Percentiles rank a stretch among this genome's conserved stretches.
Evolutionary conservation across 2,329 filamentous ascomycete species (phyloP).

Genomic region (Ambrosiella xylebori): DNA sequence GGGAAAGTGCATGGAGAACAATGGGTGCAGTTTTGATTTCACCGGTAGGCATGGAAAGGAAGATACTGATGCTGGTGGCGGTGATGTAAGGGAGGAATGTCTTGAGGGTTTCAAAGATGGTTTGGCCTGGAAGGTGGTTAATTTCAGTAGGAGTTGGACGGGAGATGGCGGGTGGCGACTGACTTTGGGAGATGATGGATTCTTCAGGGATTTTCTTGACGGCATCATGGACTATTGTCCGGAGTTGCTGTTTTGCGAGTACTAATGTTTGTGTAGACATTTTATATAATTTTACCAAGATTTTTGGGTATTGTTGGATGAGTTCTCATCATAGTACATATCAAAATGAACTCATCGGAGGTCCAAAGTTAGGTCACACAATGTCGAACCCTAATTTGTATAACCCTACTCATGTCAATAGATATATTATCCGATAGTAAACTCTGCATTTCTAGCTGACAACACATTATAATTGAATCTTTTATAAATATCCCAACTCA

Average conservation of each 20-base stretch:
- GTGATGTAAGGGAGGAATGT: slow-evolving; percentile 56
- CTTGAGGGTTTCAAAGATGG: slow-evolving; percentile 47
- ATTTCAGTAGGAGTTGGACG: neutral
- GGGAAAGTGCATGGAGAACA: slow-evolving; percentile 58
- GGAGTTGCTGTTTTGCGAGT: slow-evolving; percentile 59
- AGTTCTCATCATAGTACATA: neutral
- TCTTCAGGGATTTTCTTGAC: slow-evolving; percentile 46
- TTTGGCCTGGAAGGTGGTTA: slow-evolving; percentile 33
- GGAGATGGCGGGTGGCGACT: neutral
- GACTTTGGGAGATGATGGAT: slow-evolving; percentile 53
- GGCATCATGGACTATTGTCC: slow-evolving; percentile 49
- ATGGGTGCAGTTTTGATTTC: slow-evolving; percentile 76
- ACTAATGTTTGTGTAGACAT: slow-evolving; percentile 36
- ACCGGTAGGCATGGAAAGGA: slow-evolving; percentile 77
- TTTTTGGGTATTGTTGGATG: neutral
- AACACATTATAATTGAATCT: too few relatives aligned
- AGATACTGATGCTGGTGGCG: slow-evolving; percentile 65
- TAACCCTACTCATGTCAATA: neutral
- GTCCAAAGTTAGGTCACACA: neutral
- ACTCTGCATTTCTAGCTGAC: too few relatives aligned
- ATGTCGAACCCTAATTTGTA: neutral
- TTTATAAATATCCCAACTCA: too few relatives aligned
- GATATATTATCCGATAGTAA: too few relatives aligned
- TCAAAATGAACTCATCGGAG: neutral
- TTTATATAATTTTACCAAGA: slow-evolving; percentile 10